Conservation (phyloP, 2,329 filamentous ascomycete species). For the Acarospora socialis region DNA sequence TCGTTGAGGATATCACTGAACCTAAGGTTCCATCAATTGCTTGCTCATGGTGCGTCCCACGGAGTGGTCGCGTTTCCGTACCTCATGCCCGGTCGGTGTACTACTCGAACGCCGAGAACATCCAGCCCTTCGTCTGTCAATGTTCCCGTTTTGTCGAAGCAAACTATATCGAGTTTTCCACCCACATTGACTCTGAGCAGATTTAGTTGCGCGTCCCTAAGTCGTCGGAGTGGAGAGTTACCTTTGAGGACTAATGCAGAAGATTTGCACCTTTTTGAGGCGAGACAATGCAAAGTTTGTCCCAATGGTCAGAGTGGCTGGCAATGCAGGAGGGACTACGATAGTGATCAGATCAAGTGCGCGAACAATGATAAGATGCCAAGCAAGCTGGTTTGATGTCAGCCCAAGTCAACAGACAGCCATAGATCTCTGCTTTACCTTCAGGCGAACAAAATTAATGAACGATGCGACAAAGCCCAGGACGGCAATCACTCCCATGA, state of each 20-base stretch:
- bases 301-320: conserved; percentile 88
- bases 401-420: neutral
- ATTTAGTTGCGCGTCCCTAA: conserved; percentile 7
- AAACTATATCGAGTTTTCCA: conserved; percentile 89
- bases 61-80: conserved; percentile 15
- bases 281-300: conserved; percentile 86
- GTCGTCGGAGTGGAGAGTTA: conserved; percentile 12
- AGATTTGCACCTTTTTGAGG: conserved; percentile 79
- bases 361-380: conserved; percentile 82
- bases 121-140: conserved; percentile 92
- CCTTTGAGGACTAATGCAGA: conserved; percentile 89
- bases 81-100: conserved; percentile 44
- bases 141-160: conserved; percentile 98
- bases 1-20: conserved; percentile 68
- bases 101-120: conserved; percentile 74
- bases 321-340: conserved; percentile 85
- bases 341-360: conserved; percentile 95
- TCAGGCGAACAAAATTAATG: conserved; percentile 78
- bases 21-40: conserved; percentile 20
- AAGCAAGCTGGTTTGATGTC: conserved; percentile 42
- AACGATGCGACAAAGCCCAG: conserved; percentile 85
- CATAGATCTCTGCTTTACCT: conserved; percentile 25
- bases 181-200: conserved; percentile 71
- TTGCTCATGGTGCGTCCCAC: neutral
- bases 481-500: conserved; percentile 78